Evolutionary conservation across 2,329 filamentous ascomycete species (phyloP).

Genomic region (Erysiphe pulchra): DNA sequence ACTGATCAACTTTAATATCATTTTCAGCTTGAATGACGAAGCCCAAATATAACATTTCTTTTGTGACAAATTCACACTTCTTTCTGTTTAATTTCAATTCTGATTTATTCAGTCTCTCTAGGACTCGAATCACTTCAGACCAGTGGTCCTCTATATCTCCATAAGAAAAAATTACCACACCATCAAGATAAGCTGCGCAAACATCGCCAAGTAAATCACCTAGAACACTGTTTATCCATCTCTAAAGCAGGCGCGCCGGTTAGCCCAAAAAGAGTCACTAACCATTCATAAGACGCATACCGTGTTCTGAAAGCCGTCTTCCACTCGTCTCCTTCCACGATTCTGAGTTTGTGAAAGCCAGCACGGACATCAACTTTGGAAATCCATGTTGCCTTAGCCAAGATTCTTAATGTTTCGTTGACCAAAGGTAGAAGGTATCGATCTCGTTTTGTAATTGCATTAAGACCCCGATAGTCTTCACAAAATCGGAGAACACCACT

Average conservation of each 20-base stretch:
- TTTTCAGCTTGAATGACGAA: neutral
- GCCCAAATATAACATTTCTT: neutral
- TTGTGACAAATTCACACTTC: neutral
- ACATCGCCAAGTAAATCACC: neutral
- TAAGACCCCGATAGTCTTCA: constrained; percentile 1
- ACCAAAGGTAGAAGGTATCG: neutral
- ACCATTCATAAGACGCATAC: neutral
- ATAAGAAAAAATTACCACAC: neutral
- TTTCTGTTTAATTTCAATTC: neutral
- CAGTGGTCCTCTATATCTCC: neutral
- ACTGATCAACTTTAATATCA: neutral
- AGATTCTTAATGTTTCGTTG: neutral
- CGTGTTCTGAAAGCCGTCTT: neutral
- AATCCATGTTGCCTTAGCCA: neutral
- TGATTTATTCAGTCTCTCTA: neutral
- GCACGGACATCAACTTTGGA: neutral
- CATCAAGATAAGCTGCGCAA: neutral
- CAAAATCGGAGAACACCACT: constrained; percentile 1
- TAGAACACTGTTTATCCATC: neutral
- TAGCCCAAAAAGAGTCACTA: neutral
- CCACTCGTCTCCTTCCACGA: neutral
- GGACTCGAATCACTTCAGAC: neutral
- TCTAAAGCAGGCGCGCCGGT: neutral
- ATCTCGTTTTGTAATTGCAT: constrained; percentile 1
- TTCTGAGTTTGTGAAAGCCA: constrained; percentile 1